Evolutionary conservation across 2,329 filamentous ascomycete species (phyloP).

Genomic region (Cyclaneusma minus): DNA sequence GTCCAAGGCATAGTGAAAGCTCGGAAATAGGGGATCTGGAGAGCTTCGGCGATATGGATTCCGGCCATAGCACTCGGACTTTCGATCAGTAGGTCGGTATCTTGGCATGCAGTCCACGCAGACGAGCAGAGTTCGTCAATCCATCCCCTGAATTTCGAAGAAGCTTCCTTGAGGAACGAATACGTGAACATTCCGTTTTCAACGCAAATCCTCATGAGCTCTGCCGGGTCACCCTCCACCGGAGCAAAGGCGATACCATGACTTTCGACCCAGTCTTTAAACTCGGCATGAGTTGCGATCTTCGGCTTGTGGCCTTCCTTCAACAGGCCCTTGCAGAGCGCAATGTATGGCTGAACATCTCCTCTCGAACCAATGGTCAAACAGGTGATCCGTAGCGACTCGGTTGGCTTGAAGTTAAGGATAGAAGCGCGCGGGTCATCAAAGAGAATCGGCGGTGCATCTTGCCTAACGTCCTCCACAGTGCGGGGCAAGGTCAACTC

Average conservation of each 20-base stretch:
- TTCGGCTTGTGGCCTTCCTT: conserved; percentile 74
- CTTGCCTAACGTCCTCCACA: conserved; percentile 26
- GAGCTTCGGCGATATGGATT: conserved; percentile 89
- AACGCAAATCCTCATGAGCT: conserved; percentile 91
- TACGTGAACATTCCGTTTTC: conserved; percentile 96
- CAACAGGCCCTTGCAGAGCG: conserved; percentile 77
- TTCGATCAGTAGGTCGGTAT: conserved; percentile 81
- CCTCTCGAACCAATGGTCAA: conserved; percentile 91
- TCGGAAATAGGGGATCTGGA: conserved; percentile 88
- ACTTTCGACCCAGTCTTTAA: conserved; percentile 74
- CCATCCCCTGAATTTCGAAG: conserved; percentile 82
- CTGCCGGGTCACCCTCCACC: conserved; percentile 80
- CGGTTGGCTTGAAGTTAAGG: conserved; percentile 74
- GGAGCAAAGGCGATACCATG: conserved; percentile 87
- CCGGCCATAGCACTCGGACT: conserved; percentile 94
- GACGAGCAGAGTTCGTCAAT: conserved; percentile 75
- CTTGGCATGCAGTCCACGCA: conserved; percentile 71
- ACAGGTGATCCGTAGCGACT: conserved; percentile 73
- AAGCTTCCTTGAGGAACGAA: conserved; percentile 78
- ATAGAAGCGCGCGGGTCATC: conserved; percentile 82
- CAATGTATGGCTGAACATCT: conserved; percentile 95
- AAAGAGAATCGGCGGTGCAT: conserved; percentile 65
- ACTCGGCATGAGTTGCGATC: conserved; percentile 88
- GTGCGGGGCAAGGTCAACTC: conserved; percentile 33
- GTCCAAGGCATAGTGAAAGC: conserved; percentile 99